Evolutionary conservation across 139 green algal genomes (phyloP).

Genomic region (Ettlia oleoabundans): DNA sequence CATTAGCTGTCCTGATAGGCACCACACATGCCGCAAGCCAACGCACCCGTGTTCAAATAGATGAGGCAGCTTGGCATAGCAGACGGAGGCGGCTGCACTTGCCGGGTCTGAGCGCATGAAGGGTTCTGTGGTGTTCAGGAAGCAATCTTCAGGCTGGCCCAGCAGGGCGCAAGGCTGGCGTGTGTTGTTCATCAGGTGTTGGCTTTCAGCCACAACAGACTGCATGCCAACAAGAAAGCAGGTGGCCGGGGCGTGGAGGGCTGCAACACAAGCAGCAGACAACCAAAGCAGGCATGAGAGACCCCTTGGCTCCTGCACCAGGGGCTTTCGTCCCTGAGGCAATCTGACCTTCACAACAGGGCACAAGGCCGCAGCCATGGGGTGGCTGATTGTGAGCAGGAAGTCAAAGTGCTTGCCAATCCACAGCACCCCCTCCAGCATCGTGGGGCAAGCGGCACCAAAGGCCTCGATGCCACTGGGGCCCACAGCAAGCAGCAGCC

Average conservation of each 20-base stretch:
- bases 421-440: constrained; percentile 25
- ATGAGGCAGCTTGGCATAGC: background rate
- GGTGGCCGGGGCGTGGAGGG: background rate
- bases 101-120: background rate
- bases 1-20: too few relatives aligned
- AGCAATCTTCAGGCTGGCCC: background rate
- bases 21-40: too few relatives aligned
- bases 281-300: too few relatives aligned
- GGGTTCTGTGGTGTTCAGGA: too few relatives aligned
- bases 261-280: too few relatives aligned
- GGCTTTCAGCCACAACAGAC: background rate
- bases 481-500: background rate
- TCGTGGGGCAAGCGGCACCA: background rate
- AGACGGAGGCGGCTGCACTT: background rate
- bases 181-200: background rate
- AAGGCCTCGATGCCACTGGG: background rate
- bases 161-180: background rate
- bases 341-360: background rate
- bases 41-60: too few relatives aligned
- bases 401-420: constrained; percentile 2
- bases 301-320: too few relatives aligned
- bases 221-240: background rate
- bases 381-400: background rate
- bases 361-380: background rate
- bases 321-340: too few relatives aligned